Base-by-base conservation (phyloP, 2,329 filamentous ascomycete genomes). In the Phoma sp. region DNA sequence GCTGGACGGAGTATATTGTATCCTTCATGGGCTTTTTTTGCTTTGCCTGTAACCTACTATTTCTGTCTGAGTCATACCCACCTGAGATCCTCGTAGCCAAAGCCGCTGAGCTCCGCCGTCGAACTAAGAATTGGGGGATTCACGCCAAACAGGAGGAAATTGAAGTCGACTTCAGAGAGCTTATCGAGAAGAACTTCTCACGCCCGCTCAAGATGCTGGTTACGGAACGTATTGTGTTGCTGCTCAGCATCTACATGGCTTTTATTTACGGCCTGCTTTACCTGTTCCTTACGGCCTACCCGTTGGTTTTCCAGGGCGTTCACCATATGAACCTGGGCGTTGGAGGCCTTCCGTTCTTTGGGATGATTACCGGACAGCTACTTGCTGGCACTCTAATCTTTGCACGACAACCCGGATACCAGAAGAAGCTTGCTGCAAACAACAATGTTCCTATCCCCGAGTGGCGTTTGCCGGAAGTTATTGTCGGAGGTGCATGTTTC, bases 281-380 rank as follows among this genome's bases (percentile, higher is more conserved):
- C 68, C 86, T 95, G 18, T 95, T 93, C 79, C 80, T 96, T 47
- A 93, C 91, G 0, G 89, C 91, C 0, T 96, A 95, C 63, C 89
- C 90, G 0, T 83, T 95, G 37, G 89, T 96, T 34, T 96, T 95
- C 77, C 81, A 88, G 56, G 70, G 75, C 3, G 82, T 95, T 1
- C 88, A 96, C 73, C 81, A 83, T 59, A 89, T 95, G 78, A 85
- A 79, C 33, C 70, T 82, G 1, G 92, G 92, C 53, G 77, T 91
- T 20, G 84, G 87, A 10, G 92, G 92, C 2, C 81, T 97, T 2
- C 87, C 91, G 4, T 96, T 92, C 74, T 91, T 96, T 66, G 92
- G 92, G 48, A 92, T 96, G 87, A 85, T 95, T 47, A 69, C 81
- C 7, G 91, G 91, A 34, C 84, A 92, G 70, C 62, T 95, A 14